These are phyloP conservation scores for Candida tropicalis DNA, from an alignment of 1,139 yeast genomes.

Conservation along the genomic window DNA sequence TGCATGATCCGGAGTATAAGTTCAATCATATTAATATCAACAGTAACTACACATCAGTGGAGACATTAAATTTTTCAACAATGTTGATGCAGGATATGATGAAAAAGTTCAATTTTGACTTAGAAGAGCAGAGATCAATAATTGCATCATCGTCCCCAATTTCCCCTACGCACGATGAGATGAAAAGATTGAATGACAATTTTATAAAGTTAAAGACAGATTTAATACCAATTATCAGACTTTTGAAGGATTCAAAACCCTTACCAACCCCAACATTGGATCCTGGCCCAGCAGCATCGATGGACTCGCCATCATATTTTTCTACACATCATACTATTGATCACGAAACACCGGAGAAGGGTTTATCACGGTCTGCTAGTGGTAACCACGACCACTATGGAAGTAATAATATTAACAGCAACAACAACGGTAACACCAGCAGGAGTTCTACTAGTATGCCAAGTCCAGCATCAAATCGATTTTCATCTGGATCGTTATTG, in stretches of 20 bases:
- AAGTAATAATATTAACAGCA: not conserved
- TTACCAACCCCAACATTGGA: slow-evolving; percentile 58
- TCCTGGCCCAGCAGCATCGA: slow-evolving; percentile 33
- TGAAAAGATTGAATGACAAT: slow-evolving; percentile 48
- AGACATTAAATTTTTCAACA: slow-evolving; percentile 36
- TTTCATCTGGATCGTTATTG: slow-evolving; percentile 41
- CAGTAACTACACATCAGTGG: slow-evolving; percentile 38
- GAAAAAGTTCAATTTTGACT: slow-evolving; percentile 24
- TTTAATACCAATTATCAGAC: slow-evolving; percentile 52
- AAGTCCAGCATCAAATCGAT: slow-evolving; percentile 47
- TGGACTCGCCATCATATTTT: slow-evolving; percentile 39
- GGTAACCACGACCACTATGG: slow-evolving; percentile 2
- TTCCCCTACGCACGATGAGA: slow-evolving; percentile 32
- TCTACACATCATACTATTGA: slow-evolving; percentile 21
- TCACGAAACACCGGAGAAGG: slow-evolving; percentile 12
- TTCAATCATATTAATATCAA: slow-evolving; percentile 33
- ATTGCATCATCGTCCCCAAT: slow-evolving; percentile 20
- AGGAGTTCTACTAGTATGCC: slow-evolving; percentile 20
- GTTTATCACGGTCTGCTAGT: slow-evolving; percentile 11
- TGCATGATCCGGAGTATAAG: slow-evolving; percentile 33
- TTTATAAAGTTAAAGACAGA: slow-evolving; percentile 54
- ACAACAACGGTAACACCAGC: slow-evolving; percentile 2
- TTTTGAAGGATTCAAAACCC: slow-evolving; percentile 57
- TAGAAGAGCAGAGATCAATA: slow-evolving; percentile 17
- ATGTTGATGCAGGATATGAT: slow-evolving; percentile 43